Conservation (phyloP, 805 yeast genomes). For the Metschnikowia lunata region DNA sequence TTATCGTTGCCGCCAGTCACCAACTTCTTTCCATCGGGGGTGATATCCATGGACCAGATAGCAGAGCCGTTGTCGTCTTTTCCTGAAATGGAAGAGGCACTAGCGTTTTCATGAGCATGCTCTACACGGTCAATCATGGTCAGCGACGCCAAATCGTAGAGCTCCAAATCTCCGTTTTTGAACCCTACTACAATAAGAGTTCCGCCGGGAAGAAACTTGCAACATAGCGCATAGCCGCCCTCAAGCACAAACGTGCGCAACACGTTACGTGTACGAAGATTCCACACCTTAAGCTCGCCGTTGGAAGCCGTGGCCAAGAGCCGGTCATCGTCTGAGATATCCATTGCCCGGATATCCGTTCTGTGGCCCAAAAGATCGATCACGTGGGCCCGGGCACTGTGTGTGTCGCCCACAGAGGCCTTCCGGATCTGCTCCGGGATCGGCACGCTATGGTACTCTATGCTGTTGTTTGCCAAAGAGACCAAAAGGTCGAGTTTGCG, state of each 20-base stretch:
- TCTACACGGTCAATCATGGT: slow-evolving; percentile 65
- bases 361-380: slow-evolving; percentile 84
- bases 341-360: slow-evolving; percentile 80
- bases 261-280: slow-evolving; percentile 65
- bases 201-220: slow-evolving; percentile 88
- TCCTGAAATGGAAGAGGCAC: slow-evolving; percentile 19
- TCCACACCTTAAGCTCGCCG: slow-evolving; percentile 88
- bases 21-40: slow-evolving; percentile 78
- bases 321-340: slow-evolving; percentile 75
- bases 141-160: slow-evolving; percentile 83
- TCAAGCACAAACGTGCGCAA: slow-evolving; percentile 69
- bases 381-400: slow-evolving; percentile 46
- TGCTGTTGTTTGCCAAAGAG: slow-evolving; percentile 66
- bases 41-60: slow-evolving; percentile 85
- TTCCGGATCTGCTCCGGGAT: slow-evolving; percentile 56
- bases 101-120: slow-evolving; percentile 49
- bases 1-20: slow-evolving; percentile 96
- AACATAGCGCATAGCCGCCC: slow-evolving; percentile 79
- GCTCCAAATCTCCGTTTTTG: slow-evolving; percentile 76
- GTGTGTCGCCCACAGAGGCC: slow-evolving; percentile 33
- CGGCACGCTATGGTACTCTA: slow-evolving; percentile 61
- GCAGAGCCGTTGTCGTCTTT: slow-evolving; percentile 45
- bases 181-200: slow-evolving; percentile 82
- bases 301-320: slow-evolving; percentile 86
- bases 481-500: slow-evolving; percentile 56